phyloP scores from a whole-genome alignment of 768 basidiomycete genomes.

The Lanmaoa pseudosensibilis region DNA sequence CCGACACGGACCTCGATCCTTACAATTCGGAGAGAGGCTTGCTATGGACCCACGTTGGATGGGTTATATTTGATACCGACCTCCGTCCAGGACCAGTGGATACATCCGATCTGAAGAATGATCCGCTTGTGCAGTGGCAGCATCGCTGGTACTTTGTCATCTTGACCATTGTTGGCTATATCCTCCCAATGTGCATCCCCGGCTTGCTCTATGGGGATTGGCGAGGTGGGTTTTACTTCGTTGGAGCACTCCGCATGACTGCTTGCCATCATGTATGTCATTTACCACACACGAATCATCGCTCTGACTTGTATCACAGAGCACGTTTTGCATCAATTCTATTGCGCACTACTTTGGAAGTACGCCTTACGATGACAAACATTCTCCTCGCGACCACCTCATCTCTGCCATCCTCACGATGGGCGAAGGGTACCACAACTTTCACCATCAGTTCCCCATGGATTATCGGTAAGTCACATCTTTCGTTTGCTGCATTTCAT shows the following conservation, averaged over 20 bases:
- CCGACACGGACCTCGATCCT: slow-evolving; percentile 84
- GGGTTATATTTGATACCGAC: slow-evolving; percentile 79
- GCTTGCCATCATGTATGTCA: slow-evolving; percentile 77
- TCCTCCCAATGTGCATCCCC: slow-evolving; percentile 67
- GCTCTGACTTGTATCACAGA: slow-evolving; percentile 39
- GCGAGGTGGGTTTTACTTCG: slow-evolving; percentile 75
- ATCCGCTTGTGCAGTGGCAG: slow-evolving; percentile 73
- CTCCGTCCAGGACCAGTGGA: slow-evolving; percentile 72
- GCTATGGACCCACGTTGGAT: slow-evolving; percentile 79
- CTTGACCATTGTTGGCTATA: slow-evolving; percentile 63
- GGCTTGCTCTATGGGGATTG: slow-evolving; percentile 75
- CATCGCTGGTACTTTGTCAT: slow-evolving; percentile 71
- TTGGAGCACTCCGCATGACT: slow-evolving; percentile 67
- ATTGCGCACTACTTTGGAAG: slow-evolving; percentile 84
- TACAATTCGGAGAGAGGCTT: slow-evolving; percentile 79
- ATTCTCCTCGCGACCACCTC: slow-evolving; percentile 76
- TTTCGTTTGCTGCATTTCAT: background rate
- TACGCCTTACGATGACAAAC: slow-evolving; percentile 77
- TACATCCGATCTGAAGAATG: slow-evolving; percentile 67
- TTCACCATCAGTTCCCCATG: slow-evolving; percentile 90
- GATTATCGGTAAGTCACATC: slow-evolving; percentile 39
- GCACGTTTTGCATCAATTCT: slow-evolving; percentile 88
- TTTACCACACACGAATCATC: background rate
- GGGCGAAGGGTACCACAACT: slow-evolving; percentile 68
- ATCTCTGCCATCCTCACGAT: slow-evolving; percentile 81